Evolutionary conservation across 306 rosid genomes (phyloP).

Genomic region (Vachellia collinsii): DNA sequence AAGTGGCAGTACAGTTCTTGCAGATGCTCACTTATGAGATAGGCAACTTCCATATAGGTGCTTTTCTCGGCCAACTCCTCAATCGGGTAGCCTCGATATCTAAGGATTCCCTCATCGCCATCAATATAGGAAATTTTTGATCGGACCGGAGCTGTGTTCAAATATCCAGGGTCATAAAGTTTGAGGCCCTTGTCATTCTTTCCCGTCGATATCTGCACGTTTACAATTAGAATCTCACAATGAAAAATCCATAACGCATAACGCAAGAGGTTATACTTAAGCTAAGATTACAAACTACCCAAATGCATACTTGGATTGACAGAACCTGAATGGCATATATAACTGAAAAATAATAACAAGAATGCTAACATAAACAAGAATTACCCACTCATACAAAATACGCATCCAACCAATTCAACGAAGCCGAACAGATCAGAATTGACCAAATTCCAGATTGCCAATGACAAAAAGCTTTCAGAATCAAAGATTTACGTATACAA

Average conservation of each 20-base stretch:
- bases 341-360: not conserved
- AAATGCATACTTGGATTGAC: not conserved
- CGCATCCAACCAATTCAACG: constrained; percentile 17
- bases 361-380: constrained; percentile 16
- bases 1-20: not conserved
- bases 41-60: constrained; percentile 78
- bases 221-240: constrained; percentile 27
- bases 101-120: constrained; percentile 92
- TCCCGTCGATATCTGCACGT: constrained; percentile 64
- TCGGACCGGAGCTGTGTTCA: constrained; percentile 94
- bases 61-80: constrained; percentile 93
- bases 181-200: constrained; percentile 84
- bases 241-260: constrained; percentile 1
- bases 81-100: constrained; percentile 93
- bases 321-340: constrained; percentile 14
- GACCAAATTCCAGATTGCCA: constrained; percentile 9
- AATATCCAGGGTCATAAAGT: constrained; percentile 86
- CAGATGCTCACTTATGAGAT: constrained; percentile 69
- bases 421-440: constrained; percentile 24
- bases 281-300: constrained; percentile 4
- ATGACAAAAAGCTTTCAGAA: not conserved
- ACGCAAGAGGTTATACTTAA: not conserved
- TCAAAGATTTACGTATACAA: constrained; percentile 5
- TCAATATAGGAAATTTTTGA: constrained; percentile 86
- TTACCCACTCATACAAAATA: not conserved